A percentile compares a stretch with the other conserved stretches of the same genome.
Evolutionary conservation across 345 rosid genomes (phyloP).

Genomic region (Carallia brachiata): DNA sequence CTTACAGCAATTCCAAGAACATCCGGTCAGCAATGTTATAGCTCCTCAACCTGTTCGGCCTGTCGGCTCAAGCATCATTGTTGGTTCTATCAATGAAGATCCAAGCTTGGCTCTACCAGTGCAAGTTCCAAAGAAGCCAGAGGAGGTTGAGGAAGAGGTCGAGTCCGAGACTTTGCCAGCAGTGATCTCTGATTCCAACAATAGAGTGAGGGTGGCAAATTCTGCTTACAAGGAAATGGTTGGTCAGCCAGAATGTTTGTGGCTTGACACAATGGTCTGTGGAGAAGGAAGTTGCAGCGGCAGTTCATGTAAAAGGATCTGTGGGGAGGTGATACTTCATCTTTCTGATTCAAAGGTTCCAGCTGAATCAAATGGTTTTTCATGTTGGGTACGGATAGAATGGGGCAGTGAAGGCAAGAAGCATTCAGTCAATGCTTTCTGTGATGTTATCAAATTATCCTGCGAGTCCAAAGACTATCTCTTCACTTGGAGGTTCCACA

Average conservation of each 20-base stretch:
- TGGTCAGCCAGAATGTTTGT: slow-evolving; percentile 92
- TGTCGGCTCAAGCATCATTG: slow-evolving; percentile 67
- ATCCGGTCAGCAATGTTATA: slow-evolving; percentile 36
- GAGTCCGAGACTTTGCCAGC: slow-evolving; percentile 71
- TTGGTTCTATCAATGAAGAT: slow-evolving; percentile 52
- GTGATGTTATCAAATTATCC: slow-evolving; percentile 59
- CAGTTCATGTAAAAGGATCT: slow-evolving; percentile 53
- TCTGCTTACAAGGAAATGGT: slow-evolving; percentile 92
- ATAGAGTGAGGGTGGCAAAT: slow-evolving; percentile 77
- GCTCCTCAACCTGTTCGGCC: slow-evolving; percentile 77
- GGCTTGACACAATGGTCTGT: slow-evolving; percentile 67
- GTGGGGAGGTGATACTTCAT: slow-evolving; percentile 73
- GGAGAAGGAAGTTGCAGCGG: slow-evolving; percentile 21
- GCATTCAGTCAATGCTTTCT: slow-evolving; percentile 48
- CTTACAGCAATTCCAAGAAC: slow-evolving; percentile 58
- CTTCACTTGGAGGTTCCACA: slow-evolving; percentile 78
- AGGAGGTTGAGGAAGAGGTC: slow-evolving; percentile 76
- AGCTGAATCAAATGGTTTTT: slow-evolving; percentile 49
- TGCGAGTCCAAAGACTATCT: slow-evolving; percentile 71
- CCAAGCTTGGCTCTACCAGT: slow-evolving; percentile 11
- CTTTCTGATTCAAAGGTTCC: slow-evolving; percentile 42
- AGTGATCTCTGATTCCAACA: slow-evolving; percentile 70
- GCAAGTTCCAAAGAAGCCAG: slow-evolving; percentile 39
- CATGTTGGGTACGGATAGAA: slow-evolving; percentile 88
- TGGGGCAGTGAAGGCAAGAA: slow-evolving; percentile 67